These are phyloP conservation scores for Pelargonium myrrhifolium DNA, from an alignment of 441 rosid species.

Conservation along the genomic window DNA sequence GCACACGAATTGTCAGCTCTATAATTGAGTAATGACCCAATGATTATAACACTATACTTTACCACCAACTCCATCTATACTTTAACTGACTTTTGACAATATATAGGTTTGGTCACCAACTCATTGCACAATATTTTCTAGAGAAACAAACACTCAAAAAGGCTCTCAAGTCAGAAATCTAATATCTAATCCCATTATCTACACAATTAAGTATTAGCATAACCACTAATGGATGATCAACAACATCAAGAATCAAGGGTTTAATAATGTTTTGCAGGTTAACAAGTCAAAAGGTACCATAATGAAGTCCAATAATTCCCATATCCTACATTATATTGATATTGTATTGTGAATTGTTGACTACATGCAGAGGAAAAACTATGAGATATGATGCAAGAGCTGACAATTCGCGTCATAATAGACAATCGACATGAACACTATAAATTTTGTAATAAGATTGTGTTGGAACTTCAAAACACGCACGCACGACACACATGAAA, in stretches of 20 bases:
- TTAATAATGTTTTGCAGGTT: background rate
- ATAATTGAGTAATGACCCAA: background rate
- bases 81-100: background rate
- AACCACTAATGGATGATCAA: constrained; percentile 14
- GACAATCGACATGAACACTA: no score
- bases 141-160: no score
- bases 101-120: no score
- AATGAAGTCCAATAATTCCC: background rate
- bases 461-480: no score
- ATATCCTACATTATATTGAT: background rate
- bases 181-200: background rate
- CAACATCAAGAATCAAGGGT: background rate
- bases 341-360: background rate
- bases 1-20: no score
- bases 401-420: no score
- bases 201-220: no score
- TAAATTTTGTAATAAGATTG: no score
- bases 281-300: constrained; percentile 19
- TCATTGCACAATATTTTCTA: no score
- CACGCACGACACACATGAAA: no score
- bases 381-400: background rate
- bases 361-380: background rate
- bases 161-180: background rate
- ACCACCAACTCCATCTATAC: background rate
- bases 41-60: background rate